A percentile compares a stretch with the other conserved stretches of the same genome.
Conservation (phyloP, 176 grass and related monocot genomes). For the Oryza glaberrima region DNA sequence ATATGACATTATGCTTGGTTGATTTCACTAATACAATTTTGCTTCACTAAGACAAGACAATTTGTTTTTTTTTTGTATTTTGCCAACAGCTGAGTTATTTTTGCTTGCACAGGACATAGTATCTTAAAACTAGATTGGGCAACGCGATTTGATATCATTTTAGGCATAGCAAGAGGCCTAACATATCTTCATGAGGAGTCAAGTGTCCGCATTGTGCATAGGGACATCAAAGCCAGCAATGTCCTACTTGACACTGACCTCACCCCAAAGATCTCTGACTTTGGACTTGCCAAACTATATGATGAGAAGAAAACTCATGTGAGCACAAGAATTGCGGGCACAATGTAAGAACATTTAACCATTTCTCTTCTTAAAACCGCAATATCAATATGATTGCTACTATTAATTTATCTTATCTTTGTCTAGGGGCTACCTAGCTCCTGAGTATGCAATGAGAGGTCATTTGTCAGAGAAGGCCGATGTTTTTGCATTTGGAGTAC, state of each 20-base stretch:
- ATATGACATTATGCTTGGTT: background rate
- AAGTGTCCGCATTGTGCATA: slow-evolving; percentile 62
- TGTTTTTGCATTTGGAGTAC: slow-evolving; percentile 65
- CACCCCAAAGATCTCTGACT: slow-evolving; percentile 73
- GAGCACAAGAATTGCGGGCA: slow-evolving; percentile 58
- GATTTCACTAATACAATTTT: background rate
- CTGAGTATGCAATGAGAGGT: slow-evolving; percentile 76
- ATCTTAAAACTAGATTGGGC: slow-evolving; percentile 57
- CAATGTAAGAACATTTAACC: slow-evolving; percentile 50
- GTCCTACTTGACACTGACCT: slow-evolving; percentile 57
- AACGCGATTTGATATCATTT: slow-evolving; percentile 57
- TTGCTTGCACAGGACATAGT: slow-evolving; percentile 31
- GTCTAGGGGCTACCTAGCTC: slow-evolving; percentile 64
- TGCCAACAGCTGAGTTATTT: background rate
- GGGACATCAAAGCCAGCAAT: slow-evolving; percentile 82
- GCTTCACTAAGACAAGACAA: background rate
- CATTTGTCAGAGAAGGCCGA: slow-evolving; percentile 66
- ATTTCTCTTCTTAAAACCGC: background rate
- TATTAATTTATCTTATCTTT: background rate
- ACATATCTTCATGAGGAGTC: slow-evolving; percentile 76
- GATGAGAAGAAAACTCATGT: slow-evolving; percentile 59
- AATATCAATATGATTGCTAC: background rate
- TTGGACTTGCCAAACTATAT: slow-evolving; percentile 70
- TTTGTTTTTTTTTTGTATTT: background rate
- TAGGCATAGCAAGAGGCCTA: slow-evolving; percentile 61